Evolutionary conservation across 768 basidiomycete species (phyloP).

Genomic region (Glaciozyma martinii): DNA sequence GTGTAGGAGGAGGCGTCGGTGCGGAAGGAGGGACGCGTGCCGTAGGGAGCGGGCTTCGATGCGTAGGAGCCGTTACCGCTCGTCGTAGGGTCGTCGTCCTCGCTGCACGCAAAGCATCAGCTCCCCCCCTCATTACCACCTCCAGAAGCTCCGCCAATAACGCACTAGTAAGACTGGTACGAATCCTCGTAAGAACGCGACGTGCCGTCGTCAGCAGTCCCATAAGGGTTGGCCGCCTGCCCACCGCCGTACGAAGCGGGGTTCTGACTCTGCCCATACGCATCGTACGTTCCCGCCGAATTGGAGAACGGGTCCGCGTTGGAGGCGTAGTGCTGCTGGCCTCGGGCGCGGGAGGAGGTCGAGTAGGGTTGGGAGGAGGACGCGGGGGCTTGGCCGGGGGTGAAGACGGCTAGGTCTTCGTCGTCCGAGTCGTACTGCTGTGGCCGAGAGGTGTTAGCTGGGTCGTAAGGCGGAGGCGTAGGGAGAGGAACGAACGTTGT

Average conservation of each 20-base stretch:
- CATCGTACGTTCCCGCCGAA: constrained; percentile 17
- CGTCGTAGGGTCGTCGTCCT: constrained; percentile 22
- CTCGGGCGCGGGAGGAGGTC: not conserved
- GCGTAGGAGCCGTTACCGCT: not conserved
- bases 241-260: constrained; percentile 27
- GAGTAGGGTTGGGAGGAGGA: not conserved
- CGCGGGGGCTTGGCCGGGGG: not conserved
- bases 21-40: not conserved
- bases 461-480: too few relatives aligned
- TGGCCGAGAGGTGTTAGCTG: too few relatives aligned
- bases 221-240: constrained; percentile 15
- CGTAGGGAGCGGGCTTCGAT: constrained; percentile 4
- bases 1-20: constrained; percentile 5
- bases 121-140: not conserved
- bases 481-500: too few relatives aligned
- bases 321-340: not conserved
- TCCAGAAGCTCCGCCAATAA: not conserved
- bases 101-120: constrained; percentile 6
- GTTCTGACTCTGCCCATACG: constrained; percentile 27
- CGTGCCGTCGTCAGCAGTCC: constrained; percentile 19
- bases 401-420: constrained; percentile 26
- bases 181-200: constrained; percentile 1
- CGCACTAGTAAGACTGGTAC: constrained; percentile 26
- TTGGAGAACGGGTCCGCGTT: constrained; percentile 24
- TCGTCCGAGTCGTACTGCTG: constrained; percentile 28